Conservation (phyloP, 371 early-diverging fungal species). For the Zychaea mexicana region DNA sequence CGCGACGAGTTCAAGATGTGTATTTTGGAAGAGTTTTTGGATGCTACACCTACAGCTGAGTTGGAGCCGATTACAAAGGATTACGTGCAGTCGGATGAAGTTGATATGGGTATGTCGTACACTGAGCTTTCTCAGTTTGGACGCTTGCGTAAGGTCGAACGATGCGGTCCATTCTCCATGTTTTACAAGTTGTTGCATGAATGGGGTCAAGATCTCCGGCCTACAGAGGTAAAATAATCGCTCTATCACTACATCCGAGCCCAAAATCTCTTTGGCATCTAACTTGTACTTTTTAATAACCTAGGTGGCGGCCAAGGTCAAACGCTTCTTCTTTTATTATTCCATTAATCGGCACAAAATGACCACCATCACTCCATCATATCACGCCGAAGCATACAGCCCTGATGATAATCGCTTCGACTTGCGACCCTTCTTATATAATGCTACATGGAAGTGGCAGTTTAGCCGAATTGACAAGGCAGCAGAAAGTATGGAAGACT, state of each 20-base stretch:
- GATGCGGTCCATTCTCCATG: constrained; percentile 94
- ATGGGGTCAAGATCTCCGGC: constrained; percentile 70
- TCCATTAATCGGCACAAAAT: constrained; percentile 98
- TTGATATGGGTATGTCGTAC: constrained; percentile 98
- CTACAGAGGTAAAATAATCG: constrained; percentile 56
- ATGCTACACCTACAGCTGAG: constrained; percentile 94
- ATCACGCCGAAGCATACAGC: constrained; percentile 94
- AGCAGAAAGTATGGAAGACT: constrained; percentile 44
- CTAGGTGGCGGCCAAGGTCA: constrained; percentile 88
- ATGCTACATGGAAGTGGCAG: constrained; percentile 91
- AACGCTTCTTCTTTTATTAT: constrained; percentile 94
- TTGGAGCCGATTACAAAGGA: constrained; percentile 84
- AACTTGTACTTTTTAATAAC: too few species aligned
- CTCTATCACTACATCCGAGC: not conserved
- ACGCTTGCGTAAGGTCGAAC: constrained; percentile 82
- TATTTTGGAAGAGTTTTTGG: constrained; percentile 78
- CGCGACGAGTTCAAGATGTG: constrained; percentile 67
- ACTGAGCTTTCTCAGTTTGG: constrained; percentile 92
- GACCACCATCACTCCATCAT: constrained; percentile 94
- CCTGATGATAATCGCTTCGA: constrained; percentile 98
- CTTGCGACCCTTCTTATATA: constrained; percentile 93
- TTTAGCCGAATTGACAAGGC: constrained; percentile 81
- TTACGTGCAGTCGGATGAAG: constrained; percentile 89
- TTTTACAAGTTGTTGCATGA: constrained; percentile 79
- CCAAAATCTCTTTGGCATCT: too few species aligned